These are phyloP conservation scores for Begonia loranthoides DNA, from an alignment of 306 rosid species.

Conservation along the genomic window DNA sequence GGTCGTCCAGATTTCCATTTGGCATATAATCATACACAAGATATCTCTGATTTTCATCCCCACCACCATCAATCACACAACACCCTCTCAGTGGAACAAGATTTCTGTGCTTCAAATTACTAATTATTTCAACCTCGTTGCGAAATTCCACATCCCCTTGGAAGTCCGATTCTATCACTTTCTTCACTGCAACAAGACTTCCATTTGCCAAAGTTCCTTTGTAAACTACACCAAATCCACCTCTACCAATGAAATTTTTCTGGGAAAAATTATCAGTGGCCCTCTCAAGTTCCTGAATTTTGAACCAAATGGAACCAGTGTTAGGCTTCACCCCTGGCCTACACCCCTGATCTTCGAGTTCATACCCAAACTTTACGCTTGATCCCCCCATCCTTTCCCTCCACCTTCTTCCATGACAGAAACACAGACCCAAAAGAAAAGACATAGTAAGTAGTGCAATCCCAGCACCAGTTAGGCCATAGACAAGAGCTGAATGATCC, in stretches of 20 bases:
- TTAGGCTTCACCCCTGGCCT: slow-evolving; percentile 66
- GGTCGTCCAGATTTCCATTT: slow-evolving; percentile 74
- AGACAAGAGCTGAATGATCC: slow-evolving; percentile 38
- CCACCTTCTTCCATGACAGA: slow-evolving; percentile 51
- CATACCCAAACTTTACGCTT: slow-evolving; percentile 24
- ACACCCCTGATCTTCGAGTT: slow-evolving; percentile 53
- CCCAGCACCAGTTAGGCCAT: slow-evolving; percentile 68
- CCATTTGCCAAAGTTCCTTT: slow-evolving; percentile 67
- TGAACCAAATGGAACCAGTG: slow-evolving; percentile 82
- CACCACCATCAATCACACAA: slow-evolving; percentile 63
- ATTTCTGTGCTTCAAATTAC: slow-evolving; percentile 83
- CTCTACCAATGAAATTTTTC: slow-evolving; percentile 75
- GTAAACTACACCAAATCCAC: slow-evolving; percentile 85
- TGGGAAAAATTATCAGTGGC: slow-evolving; percentile 67
- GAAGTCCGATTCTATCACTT: slow-evolving; percentile 66
- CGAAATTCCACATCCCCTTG: slow-evolving; percentile 80
- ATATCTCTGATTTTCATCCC: slow-evolving; percentile 48
- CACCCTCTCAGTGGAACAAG: slow-evolving; percentile 88
- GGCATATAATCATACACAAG: slow-evolving; percentile 94
- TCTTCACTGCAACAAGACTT: slow-evolving; percentile 69
- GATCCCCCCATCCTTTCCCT: slow-evolving; percentile 11
- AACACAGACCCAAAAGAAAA: slow-evolving; percentile 42
- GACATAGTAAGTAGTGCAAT: slow-evolving; percentile 45
- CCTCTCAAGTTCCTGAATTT: slow-evolving; percentile 74
- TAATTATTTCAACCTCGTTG: slow-evolving; percentile 91